Conservation (phyloP, 768 basidiomycete genomes). For the Collybiopsis luxurians region DNA sequence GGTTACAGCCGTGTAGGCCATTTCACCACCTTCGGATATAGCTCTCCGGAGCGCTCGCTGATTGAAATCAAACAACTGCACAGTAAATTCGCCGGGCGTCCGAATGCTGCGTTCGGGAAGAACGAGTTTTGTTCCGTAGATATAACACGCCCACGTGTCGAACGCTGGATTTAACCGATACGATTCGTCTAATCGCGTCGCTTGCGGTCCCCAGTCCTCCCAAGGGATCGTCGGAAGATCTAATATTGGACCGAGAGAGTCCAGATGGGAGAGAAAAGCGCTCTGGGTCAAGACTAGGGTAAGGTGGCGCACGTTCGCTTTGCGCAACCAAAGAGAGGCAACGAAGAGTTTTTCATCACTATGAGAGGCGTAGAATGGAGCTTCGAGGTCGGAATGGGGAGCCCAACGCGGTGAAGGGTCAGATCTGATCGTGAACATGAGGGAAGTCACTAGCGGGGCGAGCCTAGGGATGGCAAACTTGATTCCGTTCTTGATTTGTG, state of each 20-base stretch:
- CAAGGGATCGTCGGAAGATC: conserved; percentile 32
- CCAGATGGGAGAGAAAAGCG: conserved; percentile 28
- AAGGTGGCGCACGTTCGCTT: conserved; percentile 24
- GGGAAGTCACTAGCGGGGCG: conserved; percentile 19
- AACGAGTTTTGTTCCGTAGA: conserved; percentile 47
- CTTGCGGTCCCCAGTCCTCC: conserved; percentile 50
- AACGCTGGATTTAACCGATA: conserved; percentile 29
- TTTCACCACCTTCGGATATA: conserved; percentile 6
- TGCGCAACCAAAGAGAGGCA: conserved; percentile 39
- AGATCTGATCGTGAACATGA: conserved; percentile 44
- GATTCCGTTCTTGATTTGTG: conserved; percentile 30
- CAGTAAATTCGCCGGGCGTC: conserved; percentile 12
- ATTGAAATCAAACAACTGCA: conserved; percentile 54
- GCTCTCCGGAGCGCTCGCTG: conserved; percentile 34
- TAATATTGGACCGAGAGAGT: conserved; percentile 14
- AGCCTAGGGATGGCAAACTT: conserved; percentile 42
- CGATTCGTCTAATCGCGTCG: conserved; percentile 39
- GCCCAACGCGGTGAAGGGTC: conserved; percentile 51
- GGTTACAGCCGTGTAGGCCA: neutral
- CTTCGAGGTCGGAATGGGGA: conserved; percentile 27
- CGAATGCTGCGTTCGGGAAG: conserved; percentile 17
- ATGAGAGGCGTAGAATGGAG: conserved; percentile 47
- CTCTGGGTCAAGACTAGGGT: conserved; percentile 42
- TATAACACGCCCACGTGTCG: conserved; percentile 57
- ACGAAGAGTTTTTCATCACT: conserved; percentile 41